Evolutionary conservation across 116 monocot genomes (phyloP), one percentile per base, ranked within the genome.

Genomic region (Iris pallida): DNA sequence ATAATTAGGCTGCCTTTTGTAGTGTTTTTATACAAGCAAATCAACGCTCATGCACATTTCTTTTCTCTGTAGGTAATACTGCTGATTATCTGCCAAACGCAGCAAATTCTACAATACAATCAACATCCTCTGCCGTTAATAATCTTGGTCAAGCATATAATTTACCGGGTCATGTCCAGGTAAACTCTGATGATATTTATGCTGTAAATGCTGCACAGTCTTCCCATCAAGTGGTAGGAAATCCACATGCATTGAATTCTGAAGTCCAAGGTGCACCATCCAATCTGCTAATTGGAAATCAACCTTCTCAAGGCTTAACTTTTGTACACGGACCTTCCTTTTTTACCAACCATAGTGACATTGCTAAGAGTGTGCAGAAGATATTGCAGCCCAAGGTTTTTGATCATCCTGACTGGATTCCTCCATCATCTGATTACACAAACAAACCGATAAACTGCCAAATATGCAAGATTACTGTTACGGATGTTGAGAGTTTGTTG

Each of bases 381-480:
- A 14, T 92, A 57, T 68, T 92, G 75, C 90, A 81, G 53, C 77
- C 69, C 58, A 85, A 79, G 20, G 42, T 74, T 58, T 68, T 80
- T 53, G 85, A 87, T 63, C 79, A 76, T 57, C 85, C 88, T 47
- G 76, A 54, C 62, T 90, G 81, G 88, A 74, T 60, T 55, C 86
- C 87, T 20, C 84, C 88, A 63, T 84, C 87, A 64, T 77, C 73
- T 64, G 93, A 92, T 7, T 93, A 98, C 74, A 83, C 88, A 75
- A 83, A 70, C 49, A 71, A 73, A 30, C 69, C 81, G 46, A 52
- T 87, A 42, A 53, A 73, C 65, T 98, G 97, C 51, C 85, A 87
- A 68, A 55, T 87, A 64, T 97, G 97, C 80, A 97, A 90, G 63
- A 59, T 77, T 47, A 64, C 68, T 48, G 83, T 98, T 55, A 78